A percentile compares a stretch with the other conserved stretches of the same genome.
Evolutionary conservation across 495 filamentous ascomycete species (phyloP).

Genomic region (Penicillium simplicissimum): DNA sequence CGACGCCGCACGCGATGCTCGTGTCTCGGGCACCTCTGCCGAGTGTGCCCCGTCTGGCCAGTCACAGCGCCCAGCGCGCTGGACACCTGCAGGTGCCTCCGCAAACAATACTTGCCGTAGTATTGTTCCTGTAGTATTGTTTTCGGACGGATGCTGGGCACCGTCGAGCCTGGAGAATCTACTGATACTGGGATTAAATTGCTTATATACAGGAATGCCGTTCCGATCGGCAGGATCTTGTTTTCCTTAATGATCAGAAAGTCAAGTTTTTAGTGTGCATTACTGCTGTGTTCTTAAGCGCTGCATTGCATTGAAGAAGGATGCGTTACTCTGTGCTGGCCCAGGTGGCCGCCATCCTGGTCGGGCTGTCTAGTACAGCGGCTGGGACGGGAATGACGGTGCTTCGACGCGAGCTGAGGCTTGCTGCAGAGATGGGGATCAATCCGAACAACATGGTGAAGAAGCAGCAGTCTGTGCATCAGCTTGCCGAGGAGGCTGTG

Average conservation of each 20-base stretch:
- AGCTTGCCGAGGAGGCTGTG: background rate
- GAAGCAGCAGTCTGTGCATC: conserved; percentile 8
- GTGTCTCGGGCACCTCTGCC: conserved; percentile 14
- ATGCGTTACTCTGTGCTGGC: conserved; percentile 16
- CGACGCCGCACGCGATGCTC: conserved; percentile 18
- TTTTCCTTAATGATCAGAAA: background rate
- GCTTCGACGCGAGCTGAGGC: conserved; percentile 26
- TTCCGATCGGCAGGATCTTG: background rate
- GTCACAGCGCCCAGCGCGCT: conserved; percentile 1
- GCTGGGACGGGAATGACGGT: conserved; percentile 10
- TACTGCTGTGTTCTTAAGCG: background rate
- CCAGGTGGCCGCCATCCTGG: conserved; percentile 9
- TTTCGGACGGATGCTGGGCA: conserved; percentile 8
- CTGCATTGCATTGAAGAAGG: background rate
- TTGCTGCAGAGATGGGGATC: conserved; percentile 30
- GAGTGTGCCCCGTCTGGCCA: background rate
- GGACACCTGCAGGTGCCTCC: conserved; percentile 16
- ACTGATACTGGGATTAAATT: background rate
- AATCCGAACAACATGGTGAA: conserved; percentile 23
- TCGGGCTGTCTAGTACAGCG: conserved; percentile 16
- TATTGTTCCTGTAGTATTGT: conserved; percentile 24
- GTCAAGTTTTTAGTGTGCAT: background rate
- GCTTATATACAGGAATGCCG: conserved; percentile 3
- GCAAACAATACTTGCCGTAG: conserved; percentile 25
- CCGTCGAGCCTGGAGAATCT: background rate